phyloP scores from a whole-genome alignment of 2,329 filamentous ascomycete genomes.

The Pseudomassariella vexata region DNA sequence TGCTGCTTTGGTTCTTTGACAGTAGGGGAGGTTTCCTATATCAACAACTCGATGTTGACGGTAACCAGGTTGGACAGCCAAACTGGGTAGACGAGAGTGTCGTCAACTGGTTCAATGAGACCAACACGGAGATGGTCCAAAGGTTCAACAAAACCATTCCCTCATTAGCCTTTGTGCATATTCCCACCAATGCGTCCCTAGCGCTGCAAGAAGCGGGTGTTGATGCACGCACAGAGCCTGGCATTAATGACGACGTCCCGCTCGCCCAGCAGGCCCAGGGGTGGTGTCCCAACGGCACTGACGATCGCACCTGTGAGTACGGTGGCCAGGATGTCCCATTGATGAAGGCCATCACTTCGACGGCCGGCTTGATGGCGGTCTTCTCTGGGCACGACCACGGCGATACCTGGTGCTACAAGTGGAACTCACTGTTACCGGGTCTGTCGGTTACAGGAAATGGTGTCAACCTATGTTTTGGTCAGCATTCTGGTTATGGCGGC shows the following conservation, averaged over 20 bases:
- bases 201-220: conserved; percentile 32
- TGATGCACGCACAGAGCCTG: conserved; percentile 31
- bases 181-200: conserved; percentile 37
- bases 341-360: conserved; percentile 54
- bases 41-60: conserved; percentile 26
- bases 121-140: conserved; percentile 21
- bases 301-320: conserved; percentile 31
- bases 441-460: conserved; percentile 30
- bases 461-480: conserved; percentile 48
- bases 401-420: conserved; percentile 51
- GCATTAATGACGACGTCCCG: conserved; percentile 38
- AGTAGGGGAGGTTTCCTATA: conserved; percentile 52
- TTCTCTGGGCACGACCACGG: conserved; percentile 66
- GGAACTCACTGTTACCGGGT: conserved; percentile 26
- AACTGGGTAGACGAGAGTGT: conserved; percentile 40
- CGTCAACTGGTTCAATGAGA: conserved; percentile 37
- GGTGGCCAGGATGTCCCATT: conserved; percentile 53
- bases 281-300: conserved; percentile 34
- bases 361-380: conserved; percentile 48
- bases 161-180: conserved; percentile 43
- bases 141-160: conserved; percentile 31
- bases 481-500: conserved; percentile 65
- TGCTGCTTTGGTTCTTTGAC: conserved; percentile 70
- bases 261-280: conserved; percentile 36
- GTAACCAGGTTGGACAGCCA: conserved; percentile 26